phyloP scores from a whole-genome alignment of 345 rosid genomes.

The Laguncularia racemosa region DNA sequence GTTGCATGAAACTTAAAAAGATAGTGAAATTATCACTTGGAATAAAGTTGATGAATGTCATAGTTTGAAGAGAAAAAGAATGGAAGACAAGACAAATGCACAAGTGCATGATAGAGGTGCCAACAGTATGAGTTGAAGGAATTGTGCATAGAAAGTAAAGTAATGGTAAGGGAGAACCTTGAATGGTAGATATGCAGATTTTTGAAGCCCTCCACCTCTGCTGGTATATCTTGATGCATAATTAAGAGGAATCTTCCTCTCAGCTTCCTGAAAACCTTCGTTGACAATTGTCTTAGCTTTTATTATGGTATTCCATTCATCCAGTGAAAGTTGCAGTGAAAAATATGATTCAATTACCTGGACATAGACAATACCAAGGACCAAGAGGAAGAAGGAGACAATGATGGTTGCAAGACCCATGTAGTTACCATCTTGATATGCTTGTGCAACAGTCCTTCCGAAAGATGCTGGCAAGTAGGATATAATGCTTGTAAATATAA shows the following conservation, averaged over 20 bases:
- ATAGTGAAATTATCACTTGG: too few species aligned
- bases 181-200: conserved; percentile 92
- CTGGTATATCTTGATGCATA: conserved; percentile 92
- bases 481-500: conserved; percentile 92
- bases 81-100: too few species aligned
- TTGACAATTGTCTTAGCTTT: conserved; percentile 14
- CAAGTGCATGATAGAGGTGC: too few species aligned
- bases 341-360: conserved; percentile 51
- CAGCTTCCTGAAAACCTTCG: conserved; percentile 86
- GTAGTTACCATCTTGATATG: conserved; percentile 87
- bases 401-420: conserved; percentile 64
- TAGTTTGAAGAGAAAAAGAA: too few species aligned
- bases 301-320: conserved; percentile 11
- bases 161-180: conserved; percentile 42
- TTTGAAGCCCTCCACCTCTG: conserved; percentile 74
- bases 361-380: conserved; percentile 90
- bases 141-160: not conserved
- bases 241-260: conserved; percentile 94
- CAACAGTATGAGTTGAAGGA: not conserved
- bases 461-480: conserved; percentile 97
- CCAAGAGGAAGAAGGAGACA: conserved; percentile 68
- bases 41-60: too few species aligned
- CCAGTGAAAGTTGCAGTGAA: conserved; percentile 5
- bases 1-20: too few species aligned
- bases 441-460: conserved; percentile 79